Evolutionary conservation across 371 early-diverging fungal genomes (phyloP), one percentile per base, ranked within the genome.

Genomic region (Blakeslea trispora): DNA sequence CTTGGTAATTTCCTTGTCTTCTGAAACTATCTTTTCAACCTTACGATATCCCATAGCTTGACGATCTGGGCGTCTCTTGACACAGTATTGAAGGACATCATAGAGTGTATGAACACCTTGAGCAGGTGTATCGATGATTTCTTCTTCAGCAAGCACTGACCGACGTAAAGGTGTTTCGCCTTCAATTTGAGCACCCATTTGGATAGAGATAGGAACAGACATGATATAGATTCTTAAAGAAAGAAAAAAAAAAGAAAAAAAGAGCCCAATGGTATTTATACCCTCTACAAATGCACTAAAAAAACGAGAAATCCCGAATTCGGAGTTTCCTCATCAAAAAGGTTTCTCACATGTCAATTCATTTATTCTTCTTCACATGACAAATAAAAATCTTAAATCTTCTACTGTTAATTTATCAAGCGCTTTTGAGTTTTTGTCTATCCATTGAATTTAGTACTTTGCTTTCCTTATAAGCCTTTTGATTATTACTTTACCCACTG

Each of bases 351-450:
- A 50, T 57, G 50, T 50, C 22, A 57, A 44, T 32, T 15, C 32
- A 10, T 19, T 49, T 14, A 39, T 19, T 41, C 8, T 17, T 47
- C 19, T 47, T 77, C 68, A 89, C 67, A 87, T 65, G 53, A 90
- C 89, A 67, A 96, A 96, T 53, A 96, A 57, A 69, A 94, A 95
- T 55, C 83, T 81, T 62, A 96, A 69, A 70, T 96, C 96, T 43
- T 95, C 94, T 45, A 89, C 88, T 0, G 87, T 81, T 19, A 96
- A 70, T 41, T 84, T 63, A 4, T 87, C 83, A 24, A 90, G 73
- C 2, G 89, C 89, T 8, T 72, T 70, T 1, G 71, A 66, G 55
- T 90, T 88, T 23, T 82, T 61, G 32, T 53, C 69, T 66, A 54
- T 3, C 32, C 40, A 50, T 24, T 28, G 42, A n/a, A n/a, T n/a